A percentile compares a stretch with the other conserved stretches of the same genome.
phyloP scores from a whole-genome alignment of 768 basidiomycete genomes.

The Pleurotus citrinopileatus region DNA sequence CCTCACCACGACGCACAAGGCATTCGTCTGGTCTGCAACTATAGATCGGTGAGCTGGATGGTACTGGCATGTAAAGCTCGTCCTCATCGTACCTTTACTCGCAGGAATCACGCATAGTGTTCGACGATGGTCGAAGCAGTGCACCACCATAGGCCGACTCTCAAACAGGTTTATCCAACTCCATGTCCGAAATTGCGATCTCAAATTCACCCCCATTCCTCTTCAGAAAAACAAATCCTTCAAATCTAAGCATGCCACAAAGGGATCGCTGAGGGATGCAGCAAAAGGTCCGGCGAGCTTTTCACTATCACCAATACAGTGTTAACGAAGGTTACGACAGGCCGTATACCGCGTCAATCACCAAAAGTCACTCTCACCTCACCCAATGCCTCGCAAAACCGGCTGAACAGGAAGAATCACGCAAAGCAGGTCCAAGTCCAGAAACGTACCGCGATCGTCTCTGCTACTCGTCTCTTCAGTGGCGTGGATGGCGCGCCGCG shows the following conservation, averaged over 20 bases:
- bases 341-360: conserved; percentile 53
- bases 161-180: conserved; percentile 66
- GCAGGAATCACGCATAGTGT: too few relatives aligned
- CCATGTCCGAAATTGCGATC: background rate
- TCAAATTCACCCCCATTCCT: background rate
- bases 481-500: conserved; percentile 79
- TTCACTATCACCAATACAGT: background rate
- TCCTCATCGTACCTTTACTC: too few relatives aligned
- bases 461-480: conserved; percentile 74
- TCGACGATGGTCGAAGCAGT: conserved; percentile 33
- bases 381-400: conserved; percentile 61
- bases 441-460: conserved; percentile 67
- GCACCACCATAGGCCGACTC: conserved; percentile 76
- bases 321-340: conserved; percentile 29
- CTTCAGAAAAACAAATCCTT: conserved; percentile 83
- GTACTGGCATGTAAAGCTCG: too few relatives aligned
- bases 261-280: conserved; percentile 77
- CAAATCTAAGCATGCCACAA: conserved; percentile 89
- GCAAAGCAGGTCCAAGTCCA: conserved; percentile 79
- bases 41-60: too few relatives aligned
- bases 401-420: conserved; percentile 77
- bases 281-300: conserved; percentile 70
- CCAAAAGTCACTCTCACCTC: conserved; percentile 48
- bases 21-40: too few relatives aligned
- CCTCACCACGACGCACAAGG: too few relatives aligned